These are phyloP conservation scores for Candida boidinii DNA, from an alignment of 805 yeast genomes.

Conservation along the genomic window DNA sequence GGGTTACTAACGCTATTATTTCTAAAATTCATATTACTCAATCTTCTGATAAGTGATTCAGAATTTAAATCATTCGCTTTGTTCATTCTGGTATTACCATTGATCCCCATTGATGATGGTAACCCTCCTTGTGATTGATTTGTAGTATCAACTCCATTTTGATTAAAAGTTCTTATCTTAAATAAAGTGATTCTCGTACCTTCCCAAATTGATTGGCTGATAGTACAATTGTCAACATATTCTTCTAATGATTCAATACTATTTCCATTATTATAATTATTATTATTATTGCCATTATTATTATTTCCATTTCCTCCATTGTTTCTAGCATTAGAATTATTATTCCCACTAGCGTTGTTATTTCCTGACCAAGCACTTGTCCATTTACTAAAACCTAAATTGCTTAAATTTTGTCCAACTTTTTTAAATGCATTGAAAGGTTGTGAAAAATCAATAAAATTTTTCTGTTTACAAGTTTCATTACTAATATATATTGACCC, in stretches of 20 bases:
- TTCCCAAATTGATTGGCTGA: too few relatives aligned
- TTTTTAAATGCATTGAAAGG: constrained; percentile 23
- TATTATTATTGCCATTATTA: constrained; percentile 13
- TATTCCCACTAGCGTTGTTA: constrained; percentile 14
- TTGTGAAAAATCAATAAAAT: constrained; percentile 26
- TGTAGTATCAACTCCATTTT: too few relatives aligned
- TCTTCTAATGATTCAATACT: constrained; percentile 10
- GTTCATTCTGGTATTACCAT: too few relatives aligned
- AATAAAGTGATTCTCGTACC: too few relatives aligned
- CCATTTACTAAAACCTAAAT: constrained; percentile 24
- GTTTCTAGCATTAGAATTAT: neutral
- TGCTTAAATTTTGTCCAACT: constrained; percentile 25
- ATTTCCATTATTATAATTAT: constrained; percentile 23
- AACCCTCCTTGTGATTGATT: too few relatives aligned
- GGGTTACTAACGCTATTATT: constrained; percentile 1
- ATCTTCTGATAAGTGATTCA: too few relatives aligned
- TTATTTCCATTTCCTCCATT: too few relatives aligned
- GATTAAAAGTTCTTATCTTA: too few relatives aligned
- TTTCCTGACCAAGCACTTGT: too few relatives aligned
- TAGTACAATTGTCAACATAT: too few relatives aligned
- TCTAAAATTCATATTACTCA: constrained; percentile 6
- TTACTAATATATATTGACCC: constrained; percentile 38
- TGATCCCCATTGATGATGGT: too few relatives aligned
- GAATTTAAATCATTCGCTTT: too few relatives aligned
- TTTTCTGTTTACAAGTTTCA: constrained; percentile 24